These are phyloP conservation scores for Russula brevipes DNA, from an alignment of 768 basidiomycete genomes.

Conservation along the genomic window DNA sequence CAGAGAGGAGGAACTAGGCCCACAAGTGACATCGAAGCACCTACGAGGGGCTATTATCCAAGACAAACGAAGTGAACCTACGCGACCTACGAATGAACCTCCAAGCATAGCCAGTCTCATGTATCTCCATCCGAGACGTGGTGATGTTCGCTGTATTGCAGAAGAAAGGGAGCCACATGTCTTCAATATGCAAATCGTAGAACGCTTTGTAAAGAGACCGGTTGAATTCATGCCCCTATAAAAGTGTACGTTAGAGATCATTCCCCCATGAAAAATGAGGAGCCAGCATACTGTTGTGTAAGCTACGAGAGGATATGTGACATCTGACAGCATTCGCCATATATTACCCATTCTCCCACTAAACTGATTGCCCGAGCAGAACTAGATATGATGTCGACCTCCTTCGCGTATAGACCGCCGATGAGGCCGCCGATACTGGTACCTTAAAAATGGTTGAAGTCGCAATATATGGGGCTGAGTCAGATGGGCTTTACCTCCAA, in stretches of 20 bases:
- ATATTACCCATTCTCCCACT: slow-evolving; percentile 88
- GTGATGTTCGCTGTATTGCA: slow-evolving; percentile 98
- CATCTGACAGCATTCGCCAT: slow-evolving; percentile 89
- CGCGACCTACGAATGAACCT: slow-evolving; percentile 69
- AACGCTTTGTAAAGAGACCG: slow-evolving; percentile 93
- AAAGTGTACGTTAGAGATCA: not conserved
- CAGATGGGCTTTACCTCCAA: slow-evolving; percentile 53
- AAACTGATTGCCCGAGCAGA: slow-evolving; percentile 84
- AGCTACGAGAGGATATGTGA: slow-evolving; percentile 87
- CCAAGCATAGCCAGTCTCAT: slow-evolving; percentile 99
- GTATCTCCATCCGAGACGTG: slow-evolving; percentile 93
- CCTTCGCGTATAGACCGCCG: slow-evolving; percentile 91
- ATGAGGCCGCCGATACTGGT: slow-evolving; percentile 92
- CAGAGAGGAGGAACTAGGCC: slow-evolving; percentile 92
- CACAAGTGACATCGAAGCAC: slow-evolving; percentile 96
- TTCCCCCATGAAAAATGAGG: slow-evolving; percentile 4
- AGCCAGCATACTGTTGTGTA: slow-evolving; percentile 67
- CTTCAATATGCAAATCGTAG: slow-evolving; percentile 91
- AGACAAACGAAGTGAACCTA: not conserved
- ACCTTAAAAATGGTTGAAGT: slow-evolving; percentile 35
- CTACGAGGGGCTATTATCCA: slow-evolving; percentile 34
- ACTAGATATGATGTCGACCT: slow-evolving; percentile 84
- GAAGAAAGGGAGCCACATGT: slow-evolving; percentile 99
- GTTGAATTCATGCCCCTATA: slow-evolving; percentile 90
- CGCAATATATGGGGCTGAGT: not conserved